Evolutionary conservation across 805 yeast species (phyloP).

Genomic region (Wickerhamiella brachini): DNA sequence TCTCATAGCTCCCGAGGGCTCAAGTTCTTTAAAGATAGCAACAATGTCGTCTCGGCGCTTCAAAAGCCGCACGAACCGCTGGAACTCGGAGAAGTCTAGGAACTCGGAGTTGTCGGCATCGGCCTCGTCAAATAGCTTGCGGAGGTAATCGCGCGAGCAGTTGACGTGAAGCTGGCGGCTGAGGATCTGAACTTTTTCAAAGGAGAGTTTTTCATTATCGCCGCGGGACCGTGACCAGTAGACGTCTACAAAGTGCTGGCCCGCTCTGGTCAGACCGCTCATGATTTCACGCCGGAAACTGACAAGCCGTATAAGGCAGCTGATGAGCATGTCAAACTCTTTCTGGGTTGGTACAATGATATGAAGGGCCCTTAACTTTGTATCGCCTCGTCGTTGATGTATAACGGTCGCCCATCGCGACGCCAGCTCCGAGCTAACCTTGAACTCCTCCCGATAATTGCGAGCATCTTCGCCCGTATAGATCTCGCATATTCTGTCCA

Average conservation of each 20-base stretch:
- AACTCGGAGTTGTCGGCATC: slow-evolving; percentile 37
- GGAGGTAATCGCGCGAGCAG: slow-evolving; percentile 41
- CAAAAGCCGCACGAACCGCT: slow-evolving; percentile 52
- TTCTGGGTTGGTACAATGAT: slow-evolving; percentile 44
- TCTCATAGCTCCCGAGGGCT: background rate
- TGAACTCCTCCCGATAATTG: slow-evolving; percentile 76
- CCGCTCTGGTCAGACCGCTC: slow-evolving; percentile 49
- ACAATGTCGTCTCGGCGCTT: slow-evolving; percentile 52
- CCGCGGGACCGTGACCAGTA: slow-evolving; percentile 36
- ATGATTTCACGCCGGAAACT: slow-evolving; percentile 46
- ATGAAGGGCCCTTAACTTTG: slow-evolving; percentile 66
- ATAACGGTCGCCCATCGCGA: slow-evolving; percentile 70
- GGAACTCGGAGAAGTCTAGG: slow-evolving; percentile 60
- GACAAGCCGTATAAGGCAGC: slow-evolving; percentile 42
- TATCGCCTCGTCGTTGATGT: slow-evolving; percentile 42
- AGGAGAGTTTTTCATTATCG: slow-evolving; percentile 27
- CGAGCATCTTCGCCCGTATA: slow-evolving; percentile 58
- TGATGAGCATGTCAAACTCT: slow-evolving; percentile 41
- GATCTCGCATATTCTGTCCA: slow-evolving; percentile 54
- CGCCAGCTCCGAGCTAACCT: slow-evolving; percentile 51
- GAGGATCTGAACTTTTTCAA: slow-evolving; percentile 54
- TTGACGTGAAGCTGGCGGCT: slow-evolving; percentile 60
- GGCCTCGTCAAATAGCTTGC: slow-evolving; percentile 37
- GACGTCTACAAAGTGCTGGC: slow-evolving; percentile 44
- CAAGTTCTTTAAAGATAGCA: slow-evolving; percentile 31